Evolutionary conservation across 441 rosid genomes (phyloP), one percentile per base, ranked within the genome.

Genomic region (Bocquillonia castaneifolia): DNA sequence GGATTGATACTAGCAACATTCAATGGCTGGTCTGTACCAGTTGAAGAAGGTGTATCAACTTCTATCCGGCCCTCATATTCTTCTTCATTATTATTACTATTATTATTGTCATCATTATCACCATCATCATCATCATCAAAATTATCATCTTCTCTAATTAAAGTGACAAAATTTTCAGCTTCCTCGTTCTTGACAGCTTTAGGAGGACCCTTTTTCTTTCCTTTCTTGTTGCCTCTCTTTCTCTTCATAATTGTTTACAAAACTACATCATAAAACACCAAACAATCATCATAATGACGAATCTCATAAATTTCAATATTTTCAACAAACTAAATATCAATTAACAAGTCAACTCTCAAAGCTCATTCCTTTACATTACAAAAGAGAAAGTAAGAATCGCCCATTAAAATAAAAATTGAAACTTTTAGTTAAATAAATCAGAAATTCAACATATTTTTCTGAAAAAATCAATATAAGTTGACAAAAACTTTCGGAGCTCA

Each of bases 161-260:
- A 73, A 65, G 65, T 82, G 40, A 74, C 78, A 10, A 26, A 68
- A 58, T 78, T 72, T 37, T 53, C 75, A n/a, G 72, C 65, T 15
- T 74, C 80, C 72, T 78, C 90, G 36, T 25, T 78, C 17, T 81
- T 69, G 28, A 70, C 74, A 20, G 48, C 75, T 29, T 75, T 67
- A 61, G 67, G 66, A 23, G 65, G 69, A 28, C 72, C 64, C 64
- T 84, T 88, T 23, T 81, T 68, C 62, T 83, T 90, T 4, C 88
- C 87, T 75, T 90, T 88, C 86, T 86, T 92, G 68, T 88, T 86
- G 52, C 91, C 94, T 63, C 91, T 76, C 81, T 90, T 94, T 59
- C 99, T 81, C 86, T 94, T 94, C 98, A 92, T 94, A 8, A 40
- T 81, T 70, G 31, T 40, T 62, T 50, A 59, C 25, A 1, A 14